phyloP scores from a whole-genome alignment of 768 basidiomycete species.

The Phylloporus arenicola region DNA sequence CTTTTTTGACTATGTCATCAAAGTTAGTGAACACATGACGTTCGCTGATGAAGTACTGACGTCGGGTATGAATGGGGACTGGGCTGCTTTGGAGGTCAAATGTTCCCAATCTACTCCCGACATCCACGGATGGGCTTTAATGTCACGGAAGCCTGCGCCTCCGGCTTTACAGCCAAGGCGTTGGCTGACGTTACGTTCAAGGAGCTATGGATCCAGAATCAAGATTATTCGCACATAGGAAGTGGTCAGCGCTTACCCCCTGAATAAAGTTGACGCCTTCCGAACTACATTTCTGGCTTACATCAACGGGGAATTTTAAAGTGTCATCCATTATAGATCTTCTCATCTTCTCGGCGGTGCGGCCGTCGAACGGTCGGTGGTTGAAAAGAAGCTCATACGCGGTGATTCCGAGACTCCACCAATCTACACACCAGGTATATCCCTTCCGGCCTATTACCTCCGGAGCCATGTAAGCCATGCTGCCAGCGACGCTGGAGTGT shows the following conservation, averaged over 20 bases:
- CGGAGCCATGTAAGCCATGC: conserved; percentile 99
- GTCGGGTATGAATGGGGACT: conserved; percentile 88
- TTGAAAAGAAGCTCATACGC: conserved; percentile 86
- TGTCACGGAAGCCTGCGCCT: conserved; percentile 68
- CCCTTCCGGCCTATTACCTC: conserved; percentile 91
- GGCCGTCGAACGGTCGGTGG: conserved; percentile 84
- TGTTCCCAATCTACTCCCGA: conserved; percentile 71
- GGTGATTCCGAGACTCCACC: conserved; percentile 93
- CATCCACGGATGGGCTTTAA: conserved; percentile 86
- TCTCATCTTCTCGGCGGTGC: conserved; percentile 83
- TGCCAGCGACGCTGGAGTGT: conserved; percentile 92
- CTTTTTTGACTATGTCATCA: conserved; percentile 66
- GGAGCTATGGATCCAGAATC: conserved; percentile 46
- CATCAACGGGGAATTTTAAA: conserved; percentile 72
- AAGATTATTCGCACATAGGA: conserved; percentile 7
- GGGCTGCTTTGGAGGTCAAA: conserved; percentile 60
- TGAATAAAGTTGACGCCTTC: conserved; percentile 63
- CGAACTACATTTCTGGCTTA: conserved; percentile 52
- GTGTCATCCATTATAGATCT: conserved; percentile 79
- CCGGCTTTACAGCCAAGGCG: conserved; percentile 77
- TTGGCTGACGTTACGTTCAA: conserved; percentile 74
- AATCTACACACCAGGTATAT: conserved; percentile 90
- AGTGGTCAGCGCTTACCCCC: conserved; percentile 45
- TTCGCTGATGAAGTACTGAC: conserved; percentile 46
- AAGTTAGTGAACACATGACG: not conserved